Percentiles rank a stretch among this genome's conserved stretches.
Conservation (phyloP, 306 rosid species). For the Arachis hypogaea region DNA sequence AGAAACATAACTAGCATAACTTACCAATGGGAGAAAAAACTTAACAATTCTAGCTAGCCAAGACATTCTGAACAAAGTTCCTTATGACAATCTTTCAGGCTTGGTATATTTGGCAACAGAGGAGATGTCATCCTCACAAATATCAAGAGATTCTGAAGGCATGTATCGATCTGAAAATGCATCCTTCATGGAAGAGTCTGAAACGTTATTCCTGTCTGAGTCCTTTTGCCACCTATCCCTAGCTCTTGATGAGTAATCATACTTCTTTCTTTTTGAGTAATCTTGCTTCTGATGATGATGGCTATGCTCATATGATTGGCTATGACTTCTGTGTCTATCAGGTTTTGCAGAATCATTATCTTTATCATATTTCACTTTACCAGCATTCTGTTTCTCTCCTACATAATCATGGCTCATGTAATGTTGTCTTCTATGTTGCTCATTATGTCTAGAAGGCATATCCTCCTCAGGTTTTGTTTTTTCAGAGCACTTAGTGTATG, state of each 20-base stretch:
- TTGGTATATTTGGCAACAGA: slow-evolving; percentile 37
- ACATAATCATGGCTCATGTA: slow-evolving; percentile 35
- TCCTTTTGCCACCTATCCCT: slow-evolving; percentile 46
- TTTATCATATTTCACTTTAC: slow-evolving; percentile 43
- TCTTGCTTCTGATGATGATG: slow-evolving; percentile 48
- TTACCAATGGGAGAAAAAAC: slow-evolving; percentile 47
- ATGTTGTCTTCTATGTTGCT: slow-evolving; percentile 45
- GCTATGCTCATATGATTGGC: slow-evolving; percentile 43
- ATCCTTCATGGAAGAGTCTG: slow-evolving; percentile 42
- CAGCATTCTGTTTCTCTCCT: slow-evolving; percentile 45
- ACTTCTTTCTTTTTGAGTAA: slow-evolving; percentile 43
- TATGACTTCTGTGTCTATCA: slow-evolving; percentile 50
- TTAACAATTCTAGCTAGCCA: slow-evolving; percentile 18
- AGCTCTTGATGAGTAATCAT: slow-evolving; percentile 45
- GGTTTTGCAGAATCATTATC: slow-evolving; percentile 55
- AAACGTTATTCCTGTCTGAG: slow-evolving; percentile 41
- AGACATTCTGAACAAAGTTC: slow-evolving; percentile 22
- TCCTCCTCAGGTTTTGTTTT: slow-evolving; percentile 43
- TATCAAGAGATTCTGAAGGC: slow-evolving; percentile 60
- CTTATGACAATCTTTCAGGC: slow-evolving; percentile 37
- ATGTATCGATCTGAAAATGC: slow-evolving; percentile 70
- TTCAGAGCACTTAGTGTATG: slow-evolving; percentile 32
- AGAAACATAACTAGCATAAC: slow-evolving; percentile 39
- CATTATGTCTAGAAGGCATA: slow-evolving; percentile 37
- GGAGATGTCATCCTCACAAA: slow-evolving; percentile 47